Evolutionary conservation across 345 rosid species (phyloP), one percentile per base, ranked within the genome.

Genomic region (Rhizophora mangle): DNA sequence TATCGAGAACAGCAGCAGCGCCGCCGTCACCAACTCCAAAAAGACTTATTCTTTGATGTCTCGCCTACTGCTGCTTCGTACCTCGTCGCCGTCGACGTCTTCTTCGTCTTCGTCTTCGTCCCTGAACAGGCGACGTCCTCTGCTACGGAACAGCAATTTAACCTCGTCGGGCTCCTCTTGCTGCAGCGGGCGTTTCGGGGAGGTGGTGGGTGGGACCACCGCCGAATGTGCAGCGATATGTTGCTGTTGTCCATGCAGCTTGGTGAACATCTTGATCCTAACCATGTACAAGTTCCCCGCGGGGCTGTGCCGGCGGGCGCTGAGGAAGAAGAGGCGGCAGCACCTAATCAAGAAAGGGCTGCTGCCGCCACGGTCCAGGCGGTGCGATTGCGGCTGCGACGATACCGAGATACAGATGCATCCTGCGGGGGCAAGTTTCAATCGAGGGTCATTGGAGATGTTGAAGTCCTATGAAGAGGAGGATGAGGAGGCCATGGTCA

Each of bases 191-290:
- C 66, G 52, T 26, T 59, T 72, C 13, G 86, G 64, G 6, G 86
- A 83, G 79, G 46, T 78, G 9, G 86, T 80, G 0, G 86, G 86
- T 1, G 82, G 84, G 21, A 75, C 86, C 18, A 37, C 84, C 31
- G 86, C 86, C 8, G 86, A 80, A 62, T 83, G 86, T 62, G 82
- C 82, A 3, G 86, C 80, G 15, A 53, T 83, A 22, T 78, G 82
- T 29, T 83, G 86, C 53, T 82, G 86, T 37, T 83, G 86, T 62
- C 86, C 86, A 15, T 80, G 82, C 64, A 82, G 80, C 47, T 65
- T 83, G 56, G 65, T 63, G 24, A 76, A 80, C 72, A 70, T 83
- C 36, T n/a, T 83, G 10, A 67, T 78, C 30, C 74, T 78, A 55
- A 62, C 76, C 1, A 63, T 78, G n/a, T 83, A 78, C 76, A 83